Evolutionary conservation across 192 early-diverging fungal species (phyloP), one percentile per base, ranked within the genome.

Genomic region (Coemansia interrupta): DNA sequence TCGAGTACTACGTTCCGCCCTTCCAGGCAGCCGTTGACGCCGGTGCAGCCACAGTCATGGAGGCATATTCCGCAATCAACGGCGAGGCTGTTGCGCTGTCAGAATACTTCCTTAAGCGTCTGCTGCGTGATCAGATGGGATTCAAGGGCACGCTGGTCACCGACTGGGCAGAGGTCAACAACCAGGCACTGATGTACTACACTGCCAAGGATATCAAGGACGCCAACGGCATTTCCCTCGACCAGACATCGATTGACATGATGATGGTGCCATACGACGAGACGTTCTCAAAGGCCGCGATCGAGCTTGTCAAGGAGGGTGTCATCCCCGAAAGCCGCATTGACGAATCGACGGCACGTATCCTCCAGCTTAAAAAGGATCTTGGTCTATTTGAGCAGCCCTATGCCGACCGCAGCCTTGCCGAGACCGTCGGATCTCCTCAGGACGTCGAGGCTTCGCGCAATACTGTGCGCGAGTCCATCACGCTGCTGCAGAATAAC

Each of bases 1-100:
- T 83, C 53, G 85, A 87, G 51, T 87, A 83, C 61, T 85, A 81
- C 30, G 81, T 84, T 0, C 85, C 85, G 40, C 49, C 83, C 1
- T 87, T 87, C 72, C 70, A 82, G 17, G 82, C 83, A 0, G 84
- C 85, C 5, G 66, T 84, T 29, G 70, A 85, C 17, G 80, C 83
- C 10, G 84, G 85, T 0, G 77, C 78, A 18, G 83, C 84, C 4
- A 81, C 85, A 3, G 83, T 83, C 0, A 87, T 87, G 85, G 83
- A 84, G 39, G 82, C 78, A 20, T 87, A 84, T 60, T 82, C 80
- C 18, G 84, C 83, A 13, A 66, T 87, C 14, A 87, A 83, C 50
- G 78, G 84, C 17, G 81, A 85, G 46, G 65, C 85, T 4, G 76
- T 87, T 2, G 75, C 80, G 14, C 58, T 80, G 6, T 87, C 85